Evolutionary conservation across 164 flowering plant genomes (phyloP).

Genomic region (Cinnamomum micranthum): DNA sequence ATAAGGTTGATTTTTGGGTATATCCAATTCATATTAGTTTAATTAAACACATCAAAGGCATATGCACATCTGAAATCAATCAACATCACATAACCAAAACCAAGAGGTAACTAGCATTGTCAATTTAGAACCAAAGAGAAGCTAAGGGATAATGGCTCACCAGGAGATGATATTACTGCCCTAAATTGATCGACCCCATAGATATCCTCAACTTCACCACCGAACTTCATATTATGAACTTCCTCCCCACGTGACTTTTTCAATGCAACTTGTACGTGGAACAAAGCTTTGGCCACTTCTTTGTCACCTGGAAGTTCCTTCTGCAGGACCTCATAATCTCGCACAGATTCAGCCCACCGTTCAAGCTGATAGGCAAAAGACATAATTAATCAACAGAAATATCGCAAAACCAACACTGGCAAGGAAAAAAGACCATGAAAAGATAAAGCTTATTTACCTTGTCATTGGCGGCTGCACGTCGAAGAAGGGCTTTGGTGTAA

Average conservation of each 20-base stretch:
- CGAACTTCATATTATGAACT: conserved; percentile 68
- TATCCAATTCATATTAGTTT: no score
- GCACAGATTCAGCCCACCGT: conserved; percentile 72
- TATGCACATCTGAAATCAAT: no score
- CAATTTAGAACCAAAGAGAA: neutral
- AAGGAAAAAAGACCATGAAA: neutral
- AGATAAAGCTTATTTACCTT: conserved; percentile 40
- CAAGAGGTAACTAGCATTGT: neutral
- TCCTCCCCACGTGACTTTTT: conserved; percentile 89
- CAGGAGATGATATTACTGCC: conserved; percentile 65
- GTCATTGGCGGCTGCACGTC: conserved; percentile 68
- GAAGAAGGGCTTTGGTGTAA: conserved; percentile 79
- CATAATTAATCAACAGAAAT: conserved; percentile 5
- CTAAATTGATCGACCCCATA: conserved; percentile 60
- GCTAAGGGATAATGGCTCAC: conserved; percentile 25
- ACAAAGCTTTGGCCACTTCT: conserved; percentile 69
- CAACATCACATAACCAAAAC: no score
- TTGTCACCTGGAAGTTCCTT: conserved; percentile 66
- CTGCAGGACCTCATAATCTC: conserved; percentile 73
- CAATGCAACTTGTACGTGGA: conserved; percentile 80
- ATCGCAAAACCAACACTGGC: neutral
- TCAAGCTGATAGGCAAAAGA: conserved; percentile 43
- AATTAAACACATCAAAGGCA: no score
- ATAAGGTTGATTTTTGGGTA: no score
- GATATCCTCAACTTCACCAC: conserved; percentile 87